phyloP scores from a whole-genome alignment of 169 alveolate species.

The Plasmodium billcollinsi region DNA sequence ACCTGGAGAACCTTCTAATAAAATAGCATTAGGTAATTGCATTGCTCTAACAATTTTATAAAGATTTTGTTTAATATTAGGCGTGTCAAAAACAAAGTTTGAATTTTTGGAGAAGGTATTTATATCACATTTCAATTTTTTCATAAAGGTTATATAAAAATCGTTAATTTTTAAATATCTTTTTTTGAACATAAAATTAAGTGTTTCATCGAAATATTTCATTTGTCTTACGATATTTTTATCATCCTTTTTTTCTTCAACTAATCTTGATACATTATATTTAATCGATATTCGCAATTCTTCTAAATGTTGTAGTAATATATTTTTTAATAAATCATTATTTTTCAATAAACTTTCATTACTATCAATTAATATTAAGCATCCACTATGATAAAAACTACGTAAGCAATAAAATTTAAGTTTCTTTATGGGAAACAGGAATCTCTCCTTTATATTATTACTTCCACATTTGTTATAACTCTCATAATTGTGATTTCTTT shows the following conservation, averaged over 20 bases:
- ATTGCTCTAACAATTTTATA: constrained; percentile 93
- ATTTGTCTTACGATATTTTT: background rate
- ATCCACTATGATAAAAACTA: constrained; percentile 71
- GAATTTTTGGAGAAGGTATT: background rate
- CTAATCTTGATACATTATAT: background rate
- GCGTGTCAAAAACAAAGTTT: constrained; percentile 91
- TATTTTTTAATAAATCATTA: constrained; percentile 16
- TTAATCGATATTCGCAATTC: constrained; percentile 6
- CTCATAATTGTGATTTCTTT: background rate
- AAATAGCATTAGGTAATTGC: constrained; percentile 92
- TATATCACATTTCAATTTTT: background rate
- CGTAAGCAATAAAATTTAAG: constrained; percentile 16
- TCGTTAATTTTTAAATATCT: constrained; percentile 38
- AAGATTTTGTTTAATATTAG: constrained; percentile 91
- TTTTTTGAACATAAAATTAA: constrained; percentile 16
- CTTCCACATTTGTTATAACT: no score
- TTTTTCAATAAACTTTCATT: constrained; percentile 32
- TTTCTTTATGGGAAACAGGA: background rate
- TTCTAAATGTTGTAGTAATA: constrained; percentile 29
- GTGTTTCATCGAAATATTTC: constrained; percentile 6
- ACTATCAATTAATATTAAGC: constrained; percentile 61
- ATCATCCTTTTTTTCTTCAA: background rate
- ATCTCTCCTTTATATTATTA: no score
- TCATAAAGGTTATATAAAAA: constrained; percentile 32
- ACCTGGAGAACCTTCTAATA: constrained; percentile 99